Base-by-base conservation (phyloP, 2,329 filamentous ascomycete species). In the Aspergillus sp. region DNA sequence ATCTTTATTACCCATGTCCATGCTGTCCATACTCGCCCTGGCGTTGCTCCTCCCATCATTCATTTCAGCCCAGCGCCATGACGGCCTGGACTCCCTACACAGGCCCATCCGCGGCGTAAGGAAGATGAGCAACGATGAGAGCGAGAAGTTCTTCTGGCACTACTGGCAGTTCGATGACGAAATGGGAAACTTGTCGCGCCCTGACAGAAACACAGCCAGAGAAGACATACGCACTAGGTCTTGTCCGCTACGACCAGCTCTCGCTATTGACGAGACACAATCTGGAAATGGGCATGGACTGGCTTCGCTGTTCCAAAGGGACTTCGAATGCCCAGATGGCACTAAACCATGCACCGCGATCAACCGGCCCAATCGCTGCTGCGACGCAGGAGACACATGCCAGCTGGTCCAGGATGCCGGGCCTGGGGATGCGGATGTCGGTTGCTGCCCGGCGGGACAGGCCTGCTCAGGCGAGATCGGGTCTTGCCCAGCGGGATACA, bases 311-410 rank as follows among this genome's bases (percentile, higher is more conserved):
- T 34, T 40, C 29, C 29, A 38, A 15, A 32, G 74, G 36, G 67
- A 66, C 29, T 80, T 75, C 47, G 51, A 70, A 38, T 80, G 76
- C 48, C 76, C 76, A 0, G 48, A 60, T 5, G 71, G 65, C 12
- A 78, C 74, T 0, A 58, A 48, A 13, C 60, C 61, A 24, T 80
- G 76, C 49, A 58, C 64, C 5, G 65, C 60, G 3, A 75, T 78
- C 42, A 63, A 63, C 10, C 66, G 70, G 13, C 68, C 74, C 1
- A 65, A 75, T 49, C 73, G 70, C 44, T 80, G 76, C 50, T 80
- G 76, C 45, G 57, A 61, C 3, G 58, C 56, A 2, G 64, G 63
- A 2, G 66, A 70, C 39, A 68, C 62, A 0, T 80, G 76, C 46
- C 63, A 75, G 14, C 53, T 65, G 3, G 64, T 75, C 4, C 41